Percentiles rank a stretch among this genome's conserved stretches.
Conservation (phyloP, 2,329 filamentous ascomycete species). For the Ophiostoma sp. region DNA sequence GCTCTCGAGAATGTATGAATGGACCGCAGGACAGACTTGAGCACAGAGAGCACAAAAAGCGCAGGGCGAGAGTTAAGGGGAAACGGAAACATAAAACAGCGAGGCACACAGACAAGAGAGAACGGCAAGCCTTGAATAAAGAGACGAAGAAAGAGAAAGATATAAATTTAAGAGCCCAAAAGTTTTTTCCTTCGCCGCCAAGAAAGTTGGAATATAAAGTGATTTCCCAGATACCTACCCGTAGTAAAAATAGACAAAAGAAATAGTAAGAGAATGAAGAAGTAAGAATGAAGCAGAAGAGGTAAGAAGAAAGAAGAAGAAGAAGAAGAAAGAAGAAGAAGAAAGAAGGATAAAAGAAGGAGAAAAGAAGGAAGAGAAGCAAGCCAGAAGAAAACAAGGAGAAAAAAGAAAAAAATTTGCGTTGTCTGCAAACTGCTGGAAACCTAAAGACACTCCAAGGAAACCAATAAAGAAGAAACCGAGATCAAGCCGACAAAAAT, state of each 20-base stretch:
- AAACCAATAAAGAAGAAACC: neutral
- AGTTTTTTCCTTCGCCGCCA: conserved; percentile 27
- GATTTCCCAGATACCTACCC: conserved; percentile 21
- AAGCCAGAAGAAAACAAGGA: neutral
- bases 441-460: neutral
- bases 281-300: neutral
- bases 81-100: neutral
- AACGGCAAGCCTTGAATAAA: neutral
- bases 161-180: conserved; percentile 18
- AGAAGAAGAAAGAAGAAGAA: neutral
- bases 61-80: neutral
- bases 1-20: neutral
- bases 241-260: conserved; percentile 15
- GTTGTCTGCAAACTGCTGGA: neutral
- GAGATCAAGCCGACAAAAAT: neutral
- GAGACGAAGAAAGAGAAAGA: conserved; percentile 16
- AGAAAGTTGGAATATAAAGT: conserved; percentile 15
- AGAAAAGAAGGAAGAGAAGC: neutral
- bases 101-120: neutral
- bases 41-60: neutral
- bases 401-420: neutral
- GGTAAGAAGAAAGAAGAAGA: neutral
- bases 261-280: neutral
- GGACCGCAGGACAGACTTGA: neutral
- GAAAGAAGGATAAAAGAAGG: neutral